Evolutionary conservation across 2,329 filamentous ascomycete species (phyloP).

Genomic region (Niveomyces coronatus): DNA sequence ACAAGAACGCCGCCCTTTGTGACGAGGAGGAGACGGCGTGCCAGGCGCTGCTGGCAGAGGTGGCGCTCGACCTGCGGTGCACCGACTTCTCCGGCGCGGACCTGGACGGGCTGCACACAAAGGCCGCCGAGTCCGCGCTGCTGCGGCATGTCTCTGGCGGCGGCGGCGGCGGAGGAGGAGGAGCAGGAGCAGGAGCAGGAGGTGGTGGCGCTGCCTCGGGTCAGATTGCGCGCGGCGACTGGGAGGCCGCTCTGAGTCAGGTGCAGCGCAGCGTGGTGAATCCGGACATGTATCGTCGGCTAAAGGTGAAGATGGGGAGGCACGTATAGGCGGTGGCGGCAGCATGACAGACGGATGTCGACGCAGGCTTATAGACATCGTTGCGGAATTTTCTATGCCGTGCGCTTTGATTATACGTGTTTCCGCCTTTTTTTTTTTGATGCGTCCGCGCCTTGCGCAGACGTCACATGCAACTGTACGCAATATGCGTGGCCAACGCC

Average conservation of each 20-base stretch:
- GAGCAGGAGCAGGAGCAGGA: too few species aligned
- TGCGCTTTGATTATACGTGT: too few species aligned
- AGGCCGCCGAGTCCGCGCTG: constrained; percentile 41
- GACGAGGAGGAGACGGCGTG: constrained; percentile 39
- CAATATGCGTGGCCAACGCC: too few species aligned
- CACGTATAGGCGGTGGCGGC: not conserved
- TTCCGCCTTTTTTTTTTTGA: too few species aligned
- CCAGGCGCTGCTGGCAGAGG: constrained; percentile 44
- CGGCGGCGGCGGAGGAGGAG: constrained; percentile 13
- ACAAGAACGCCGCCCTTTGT: constrained; percentile 19
- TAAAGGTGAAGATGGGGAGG: constrained; percentile 22
- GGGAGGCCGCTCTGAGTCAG: constrained; percentile 40
- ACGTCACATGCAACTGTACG: too few species aligned
- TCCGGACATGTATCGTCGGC: constrained; percentile 31
- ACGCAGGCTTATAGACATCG: too few species aligned
- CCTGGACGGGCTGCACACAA: constrained; percentile 36
- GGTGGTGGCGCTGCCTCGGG: too few species aligned
- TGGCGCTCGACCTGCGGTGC: constrained; percentile 60
- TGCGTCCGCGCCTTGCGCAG: too few species aligned
- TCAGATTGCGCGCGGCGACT: constrained; percentile 34
- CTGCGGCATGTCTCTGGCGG: constrained; percentile 24
- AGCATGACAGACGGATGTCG: too few species aligned
- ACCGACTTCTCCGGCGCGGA: constrained; percentile 66
- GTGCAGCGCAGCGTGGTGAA: constrained; percentile 41
- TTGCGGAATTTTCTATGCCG: too few species aligned